Evolutionary conservation across 352 stramenopile species (phyloP), one percentile per base, ranked within the genome.

Genomic region (Phytophthora sp.): DNA sequence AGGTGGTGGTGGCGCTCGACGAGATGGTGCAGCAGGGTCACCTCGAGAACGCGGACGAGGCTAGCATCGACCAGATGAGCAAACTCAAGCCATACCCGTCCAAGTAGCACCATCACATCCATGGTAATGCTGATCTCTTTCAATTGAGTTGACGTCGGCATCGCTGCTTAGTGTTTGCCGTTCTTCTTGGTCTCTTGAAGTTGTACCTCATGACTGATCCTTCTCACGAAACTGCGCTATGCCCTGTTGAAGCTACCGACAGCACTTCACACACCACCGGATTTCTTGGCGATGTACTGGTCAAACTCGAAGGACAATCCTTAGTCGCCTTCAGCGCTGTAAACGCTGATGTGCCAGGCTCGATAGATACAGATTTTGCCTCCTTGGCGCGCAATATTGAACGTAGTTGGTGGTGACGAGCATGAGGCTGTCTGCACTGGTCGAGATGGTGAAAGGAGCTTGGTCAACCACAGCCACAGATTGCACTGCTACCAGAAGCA

Each of bases 21-120:
- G 81, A 92, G 50, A 76, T 89, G 68, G 77, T 86, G 58, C 79
- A 89, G 38, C 74, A 90, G 12, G 76, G 76, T 3, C 77, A 87
- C 55, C 39, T 76, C 7, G 76, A 90, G 63, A 80, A 69, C 23
- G 35, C 64, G 10, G 77, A 90, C 52, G 77, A 89, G 20, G n/a
- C 35, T 17, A 66, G 58, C 38, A 81, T 89, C 45, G 69, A 89
- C 52, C 77, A 67, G 37, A 56, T 73, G 64, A 73, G 73, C 68
- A 60, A 79, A 66, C 30, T 86, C 32, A 70, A 75, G 28, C 66
- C 62, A 17, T 71, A 75, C 37, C 54, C 41, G 42, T 76, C 60
- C 0, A 69, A 74, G 53, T 74, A 69, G 39, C 24, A 11, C 6
- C 2, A 51, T 11, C 26, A 5, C 35, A 18, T 38, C 6, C 12